Evolutionary conservation across 306 rosid species (phyloP), one percentile per base, ranked within the genome.

Genomic region (Quercus gilva): DNA sequence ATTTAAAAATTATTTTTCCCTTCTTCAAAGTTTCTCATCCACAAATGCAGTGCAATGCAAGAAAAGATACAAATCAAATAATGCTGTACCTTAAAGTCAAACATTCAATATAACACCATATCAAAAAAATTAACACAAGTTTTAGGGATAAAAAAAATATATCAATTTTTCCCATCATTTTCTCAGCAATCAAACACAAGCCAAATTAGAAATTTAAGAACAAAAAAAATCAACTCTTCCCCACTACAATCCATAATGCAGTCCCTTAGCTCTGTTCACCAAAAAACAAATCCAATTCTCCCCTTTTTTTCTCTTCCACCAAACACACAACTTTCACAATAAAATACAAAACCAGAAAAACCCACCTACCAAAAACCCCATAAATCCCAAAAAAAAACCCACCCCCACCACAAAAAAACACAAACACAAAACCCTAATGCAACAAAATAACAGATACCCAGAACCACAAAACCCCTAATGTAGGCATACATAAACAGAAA

Each of bases 291-390:
- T 37, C 45, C 35, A 67, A 56, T 64, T 73, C 69, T 67, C 45
- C 29, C 31, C 23, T 43, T 28, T 29, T 33, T 63, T 60, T 43
- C 74, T 29, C 43, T 65, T 31, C 70, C 60, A 76, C 37, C 58
- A 69, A 81, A 21, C 56, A 49, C 31, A 49, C 31, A 79, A 72
- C 13, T 41, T 28, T n/a, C 19, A 63, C 8, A 41, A 56, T 23
- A 51, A 53, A 73, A n/a, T 57, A 20, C 71, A 76, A 80, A 86
- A 45, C 70, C 74, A 74, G 71, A 80, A 80, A 55, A 81, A 28
- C 78, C 69, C 76, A 85, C 13, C 86, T 78, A 86, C 84, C 80
- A 82, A 15, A 15, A n/a, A 69, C 29, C 78, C 69, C 23, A 43
- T 71, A 28, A 41, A 49, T 49, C 53, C 52, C 78, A 69, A 12